Percentiles rank a stretch among this genome's conserved stretches.
Conservation (phyloP, 1,284 basidiomycete species). For the Omphalotus olearius region DNA sequence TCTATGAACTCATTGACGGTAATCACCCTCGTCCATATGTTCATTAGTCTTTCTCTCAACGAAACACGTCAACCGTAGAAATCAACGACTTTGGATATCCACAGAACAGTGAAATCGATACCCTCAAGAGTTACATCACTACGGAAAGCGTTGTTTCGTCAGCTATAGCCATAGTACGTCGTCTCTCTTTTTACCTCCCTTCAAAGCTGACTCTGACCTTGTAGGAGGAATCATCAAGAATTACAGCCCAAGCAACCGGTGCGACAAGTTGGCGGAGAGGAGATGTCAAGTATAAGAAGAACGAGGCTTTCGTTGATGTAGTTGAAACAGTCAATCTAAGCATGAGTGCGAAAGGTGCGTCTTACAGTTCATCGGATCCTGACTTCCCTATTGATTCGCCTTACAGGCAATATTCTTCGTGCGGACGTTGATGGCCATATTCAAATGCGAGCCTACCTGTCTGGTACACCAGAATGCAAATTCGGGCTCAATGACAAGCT, state of each 20-base stretch:
- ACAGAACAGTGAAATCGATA: conserved; percentile 98
- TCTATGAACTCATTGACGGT: conserved; percentile 96
- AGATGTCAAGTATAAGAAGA: conserved; percentile 98
- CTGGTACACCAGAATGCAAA: conserved; percentile 96
- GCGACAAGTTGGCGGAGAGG: conserved; percentile 90
- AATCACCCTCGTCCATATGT: conserved; percentile 20
- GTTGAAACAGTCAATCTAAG: conserved; percentile 95
- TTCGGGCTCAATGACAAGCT: conserved; percentile 98
- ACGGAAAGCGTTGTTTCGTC: conserved; percentile 93
- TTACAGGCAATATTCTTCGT: conserved; percentile 80
- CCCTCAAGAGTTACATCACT: conserved; percentile 96
- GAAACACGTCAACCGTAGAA: conserved; percentile 45
- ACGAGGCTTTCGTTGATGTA: conserved; percentile 97
- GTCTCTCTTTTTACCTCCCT: not conserved
- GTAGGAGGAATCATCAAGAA: conserved; percentile 94
- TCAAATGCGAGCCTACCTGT: conserved; percentile 95
- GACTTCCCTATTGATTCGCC: conserved; percentile 1
- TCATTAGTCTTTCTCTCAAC: not conserved
- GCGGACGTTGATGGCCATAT: conserved; percentile 99
- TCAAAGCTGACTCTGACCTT: not conserved
- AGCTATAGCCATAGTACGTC: conserved; percentile 71
- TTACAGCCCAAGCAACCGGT: conserved; percentile 94
- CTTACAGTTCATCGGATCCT: not conserved
- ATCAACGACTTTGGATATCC: conserved; percentile 99
- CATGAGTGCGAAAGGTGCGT: conserved; percentile 91